Evolutionary conservation across 2,329 filamentous ascomycete genomes (phyloP), one percentile per base, ranked within the genome.

Genomic region (Hypocrella siamensis): DNA sequence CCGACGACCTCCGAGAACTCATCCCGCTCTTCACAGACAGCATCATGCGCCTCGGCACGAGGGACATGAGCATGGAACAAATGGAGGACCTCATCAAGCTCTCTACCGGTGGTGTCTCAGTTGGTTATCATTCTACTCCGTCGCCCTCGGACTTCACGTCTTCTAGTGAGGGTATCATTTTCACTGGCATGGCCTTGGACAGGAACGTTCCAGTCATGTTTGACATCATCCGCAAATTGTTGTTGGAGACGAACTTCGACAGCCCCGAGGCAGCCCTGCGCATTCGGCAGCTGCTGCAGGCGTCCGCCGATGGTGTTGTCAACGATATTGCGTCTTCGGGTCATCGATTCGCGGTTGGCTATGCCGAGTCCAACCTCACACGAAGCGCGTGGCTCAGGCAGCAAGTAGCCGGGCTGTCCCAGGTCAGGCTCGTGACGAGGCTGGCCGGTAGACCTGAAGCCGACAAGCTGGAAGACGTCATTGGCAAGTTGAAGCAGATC

Each of bases 61-160:
- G 79, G 44, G 71, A 76, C 37, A 81, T 81, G 65, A 75, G 76
- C 0, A 94, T 93, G 79, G 90, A 94, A 52, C 77, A 94, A 52
- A 70, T 96, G 31, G 90, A 98, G 54, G 90, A 96, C 47, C 58
- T 86, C 34, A 94, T 98, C 53, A 96, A 96, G 54, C 67, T 96
- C 19, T 93, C 92, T 60, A 96, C 90, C 2, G 90, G 90, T 15
- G 90, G 90, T 8, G 71, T 98, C 24, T 81, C 77, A 3, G 75
- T 92, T 12, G 76, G 79, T 2, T 86, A 93, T 43, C 81, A 92
- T 55, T 72, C 79, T n/a, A 75, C 79, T 0, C 72, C 86, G 0
- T 84, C 76, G 3, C 83, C 88, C 1, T 67, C 67, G 2, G 72
- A 88, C 41, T 73, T 82, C 33, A 65, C 69, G 19, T 61, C 68